phyloP scores from a whole-genome alignment of 352 stramenopile genomes.

The Globisporangium nunn region DNA sequence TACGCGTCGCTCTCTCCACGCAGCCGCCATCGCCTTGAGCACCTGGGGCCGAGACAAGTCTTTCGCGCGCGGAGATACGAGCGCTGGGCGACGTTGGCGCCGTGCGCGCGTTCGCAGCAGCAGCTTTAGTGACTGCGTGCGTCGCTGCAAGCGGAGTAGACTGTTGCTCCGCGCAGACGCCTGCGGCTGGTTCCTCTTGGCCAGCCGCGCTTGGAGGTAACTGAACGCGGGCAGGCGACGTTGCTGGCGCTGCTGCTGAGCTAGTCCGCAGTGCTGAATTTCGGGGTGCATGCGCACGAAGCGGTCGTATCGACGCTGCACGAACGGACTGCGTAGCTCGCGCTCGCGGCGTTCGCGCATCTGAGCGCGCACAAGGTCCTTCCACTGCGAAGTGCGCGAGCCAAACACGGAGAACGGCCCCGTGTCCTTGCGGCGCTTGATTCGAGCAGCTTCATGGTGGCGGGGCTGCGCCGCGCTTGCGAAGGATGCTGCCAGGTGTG shows the following conservation, averaged over 20 bases:
- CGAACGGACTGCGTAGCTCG: conserved; percentile 16
- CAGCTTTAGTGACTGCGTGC: not conserved
- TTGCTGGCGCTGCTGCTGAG: not conserved
- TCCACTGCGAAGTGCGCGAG: conserved; percentile 15
- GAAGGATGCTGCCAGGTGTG: too few species aligned
- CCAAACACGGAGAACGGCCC: conserved; percentile 12
- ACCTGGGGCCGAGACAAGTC: not conserved
- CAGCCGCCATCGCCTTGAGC: conserved; percentile 1
- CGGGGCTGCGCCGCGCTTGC: too few species aligned
- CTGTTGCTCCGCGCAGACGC: conserved; percentile 13
- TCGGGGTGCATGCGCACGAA: conserved; percentile 20
- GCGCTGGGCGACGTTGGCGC: not conserved
- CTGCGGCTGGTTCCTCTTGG: conserved; percentile 14
- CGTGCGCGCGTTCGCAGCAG: conserved; percentile 1
- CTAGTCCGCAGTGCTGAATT: conserved; percentile 11
- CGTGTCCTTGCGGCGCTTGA: conserved; percentile 1
- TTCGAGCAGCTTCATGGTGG: too few species aligned
- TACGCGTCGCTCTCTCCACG: not conserved
- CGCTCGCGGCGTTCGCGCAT: conserved; percentile 8
- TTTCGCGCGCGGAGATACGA: not conserved
- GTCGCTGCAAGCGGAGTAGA: conserved; percentile 12
- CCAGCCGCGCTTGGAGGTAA: conserved; percentile 15
- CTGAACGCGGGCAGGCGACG: conserved; percentile 10
- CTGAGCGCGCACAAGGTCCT: conserved; percentile 14
- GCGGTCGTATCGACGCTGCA: conserved; percentile 14